Base-by-base conservation (phyloP, 2,329 filamentous ascomycete genomes). In the Coniella lustricola region DNA sequence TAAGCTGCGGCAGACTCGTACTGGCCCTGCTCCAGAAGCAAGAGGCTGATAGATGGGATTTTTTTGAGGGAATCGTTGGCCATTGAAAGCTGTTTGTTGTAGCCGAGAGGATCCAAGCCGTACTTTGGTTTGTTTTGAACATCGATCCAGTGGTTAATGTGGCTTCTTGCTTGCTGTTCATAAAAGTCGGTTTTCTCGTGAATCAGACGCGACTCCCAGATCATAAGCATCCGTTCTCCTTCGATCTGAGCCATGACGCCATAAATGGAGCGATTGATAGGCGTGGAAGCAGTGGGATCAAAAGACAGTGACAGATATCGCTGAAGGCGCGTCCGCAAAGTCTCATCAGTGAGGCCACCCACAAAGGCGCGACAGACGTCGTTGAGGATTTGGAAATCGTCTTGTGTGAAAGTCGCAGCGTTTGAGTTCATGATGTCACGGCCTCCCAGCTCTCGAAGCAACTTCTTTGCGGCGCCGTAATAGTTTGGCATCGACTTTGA, bases 171-270 rank as follows among this genome's bases (percentile, higher is more conserved):
- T 7, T 71, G 62, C 7, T 61, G 57, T 50, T 73, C 67, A 14
- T 57, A 60, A 5, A 60, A 54, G 4, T 62, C 55, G 22, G 66
- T 63, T 21, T 56, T 59, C 50, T 69, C 71, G n/a, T 44, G 56
- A 1, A 71, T 52, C 4, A 62, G 36, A 42, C 67, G 62, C 20
- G 53, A 59, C 17, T 74, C 69, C 69, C 70, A 78, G 3, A 67
- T 57, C 58, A 74, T 67, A 1, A 74, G 64, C 18, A 81, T 59
- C 17, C 66, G 64, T 56, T 83, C 79, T 7, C 79, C 79, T 56
- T 84, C 79, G 2, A 72, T 62, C 54, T 82, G 76, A 13, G 65
- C 71, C 51, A 67, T 72, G 2, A 79, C 69, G 0, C 77, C 76
- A n/a, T 67, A 62, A 1, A 84, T 69, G 3, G 77, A 76, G 34